Evolutionary conservation across 176 grass and related monocot species (phyloP).

Genomic region (Triticum turgidum): DNA sequence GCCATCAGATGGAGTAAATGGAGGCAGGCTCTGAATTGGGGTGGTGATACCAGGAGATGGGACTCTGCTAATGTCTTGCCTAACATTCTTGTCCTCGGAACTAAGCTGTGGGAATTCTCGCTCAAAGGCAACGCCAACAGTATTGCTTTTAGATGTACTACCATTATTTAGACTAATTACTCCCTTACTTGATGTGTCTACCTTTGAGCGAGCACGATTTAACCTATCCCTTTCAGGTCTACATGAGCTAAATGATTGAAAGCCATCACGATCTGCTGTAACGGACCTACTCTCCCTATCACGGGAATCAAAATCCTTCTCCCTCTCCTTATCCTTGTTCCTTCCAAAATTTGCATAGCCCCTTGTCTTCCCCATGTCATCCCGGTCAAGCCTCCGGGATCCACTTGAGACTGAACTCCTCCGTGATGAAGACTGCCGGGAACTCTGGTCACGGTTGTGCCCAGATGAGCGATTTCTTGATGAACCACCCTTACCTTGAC

Average conservation of each 20-base stretch:
- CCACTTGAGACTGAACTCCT: constrained; percentile 49
- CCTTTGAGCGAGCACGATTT: constrained; percentile 33
- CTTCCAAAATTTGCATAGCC: constrained; percentile 63
- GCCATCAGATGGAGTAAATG: constrained; percentile 33
- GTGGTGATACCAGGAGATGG: constrained; percentile 51
- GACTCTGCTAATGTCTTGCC: constrained; percentile 39
- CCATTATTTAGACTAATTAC: constrained; percentile 38
- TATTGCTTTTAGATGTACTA: constrained; percentile 37
- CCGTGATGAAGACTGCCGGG: constrained; percentile 23
- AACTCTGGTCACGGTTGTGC: constrained; percentile 35
- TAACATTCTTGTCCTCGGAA: constrained; percentile 49
- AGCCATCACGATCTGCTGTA: constrained; percentile 39
- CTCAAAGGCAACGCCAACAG: constrained; percentile 46
- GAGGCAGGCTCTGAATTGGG: constrained; percentile 54
- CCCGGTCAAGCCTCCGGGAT: constrained; percentile 31
- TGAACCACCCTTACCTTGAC: constrained; percentile 39
- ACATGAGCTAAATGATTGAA: constrained; percentile 43
- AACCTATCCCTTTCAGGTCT: constrained; percentile 56
- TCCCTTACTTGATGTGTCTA: constrained; percentile 49
- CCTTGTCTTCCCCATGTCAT: constrained; percentile 48
- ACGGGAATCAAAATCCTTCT: constrained; percentile 48
- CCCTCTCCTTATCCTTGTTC: constrained; percentile 49
- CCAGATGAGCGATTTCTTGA: constrained; percentile 43
- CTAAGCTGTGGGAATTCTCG: constrained; percentile 68
- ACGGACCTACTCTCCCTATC: constrained; percentile 49